Conservation (phyloP, 176 grass and related monocot genomes). For the Typha latifolia region DNA sequence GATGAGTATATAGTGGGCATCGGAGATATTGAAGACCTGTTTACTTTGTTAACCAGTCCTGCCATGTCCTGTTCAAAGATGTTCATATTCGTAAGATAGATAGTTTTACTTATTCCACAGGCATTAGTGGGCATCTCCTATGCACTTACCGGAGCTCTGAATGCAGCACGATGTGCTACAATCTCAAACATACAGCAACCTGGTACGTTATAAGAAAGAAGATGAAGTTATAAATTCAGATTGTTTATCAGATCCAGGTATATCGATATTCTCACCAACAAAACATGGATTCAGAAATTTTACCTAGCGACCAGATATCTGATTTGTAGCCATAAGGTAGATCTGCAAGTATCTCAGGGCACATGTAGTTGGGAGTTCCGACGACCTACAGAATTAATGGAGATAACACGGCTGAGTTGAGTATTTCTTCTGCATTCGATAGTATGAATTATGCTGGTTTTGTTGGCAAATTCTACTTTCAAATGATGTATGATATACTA, state of each 20-base stretch:
- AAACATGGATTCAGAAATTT: slow-evolving; percentile 2
- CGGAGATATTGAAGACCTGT: slow-evolving; percentile 77
- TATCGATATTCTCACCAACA: not conserved
- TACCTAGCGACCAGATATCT: slow-evolving; percentile 78
- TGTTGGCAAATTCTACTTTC: too few species aligned
- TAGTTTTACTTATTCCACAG: not conserved
- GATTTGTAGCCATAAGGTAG: slow-evolving; percentile 92
- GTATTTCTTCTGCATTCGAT: too few species aligned
- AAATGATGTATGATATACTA: too few species aligned
- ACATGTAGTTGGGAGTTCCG: slow-evolving; percentile 86
- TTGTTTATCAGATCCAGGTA: not conserved
- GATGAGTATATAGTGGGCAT: slow-evolving; percentile 79
- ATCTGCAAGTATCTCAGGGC: slow-evolving; percentile 73
- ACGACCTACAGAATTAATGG: slow-evolving; percentile 41
- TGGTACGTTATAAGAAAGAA: slow-evolving; percentile 4
- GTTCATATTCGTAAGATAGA: not conserved
- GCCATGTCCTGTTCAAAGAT: slow-evolving; percentile 61
- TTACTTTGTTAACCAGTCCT: slow-evolving; percentile 79
- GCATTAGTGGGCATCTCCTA: not conserved
- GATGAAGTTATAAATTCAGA: not conserved
- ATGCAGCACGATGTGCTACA: slow-evolving; percentile 68
- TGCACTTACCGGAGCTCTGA: slow-evolving; percentile 63
- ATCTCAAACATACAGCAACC: slow-evolving; percentile 98
- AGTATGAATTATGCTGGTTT: too few species aligned
- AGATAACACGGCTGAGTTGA: too few species aligned